These are phyloP conservation scores for Byssoonygena ceratinophila DNA, from an alignment of 2,329 filamentous ascomycete genomes.

Conservation along the genomic window DNA sequence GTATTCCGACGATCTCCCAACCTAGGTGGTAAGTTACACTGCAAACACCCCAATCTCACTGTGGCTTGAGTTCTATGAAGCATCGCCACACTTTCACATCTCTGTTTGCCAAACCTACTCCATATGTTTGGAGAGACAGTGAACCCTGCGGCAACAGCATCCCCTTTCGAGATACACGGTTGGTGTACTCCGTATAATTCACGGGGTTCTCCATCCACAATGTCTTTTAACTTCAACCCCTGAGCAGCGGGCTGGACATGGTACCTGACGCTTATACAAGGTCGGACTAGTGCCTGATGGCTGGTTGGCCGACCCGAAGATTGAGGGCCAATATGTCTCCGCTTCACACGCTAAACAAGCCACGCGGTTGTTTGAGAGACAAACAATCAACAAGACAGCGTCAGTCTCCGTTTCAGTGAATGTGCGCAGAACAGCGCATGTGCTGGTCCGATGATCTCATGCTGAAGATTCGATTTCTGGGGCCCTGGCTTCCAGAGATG, in stretches of 20 bases:
- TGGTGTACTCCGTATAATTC: neutral
- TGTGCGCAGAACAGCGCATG: neutral
- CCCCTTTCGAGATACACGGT: neutral
- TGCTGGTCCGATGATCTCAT: neutral
- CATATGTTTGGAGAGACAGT: neutral
- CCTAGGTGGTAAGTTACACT: no score
- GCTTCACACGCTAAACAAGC: neutral
- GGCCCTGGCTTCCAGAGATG: neutral
- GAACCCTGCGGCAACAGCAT: neutral
- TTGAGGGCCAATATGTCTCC: neutral
- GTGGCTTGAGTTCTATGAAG: no score
- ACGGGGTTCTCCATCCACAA: neutral
- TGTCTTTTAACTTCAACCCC: neutral
- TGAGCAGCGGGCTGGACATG: neutral
- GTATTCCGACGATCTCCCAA: no score
- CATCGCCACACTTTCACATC: neutral
- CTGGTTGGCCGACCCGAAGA: neutral
- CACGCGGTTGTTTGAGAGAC: conserved; percentile 10
- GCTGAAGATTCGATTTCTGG: neutral
- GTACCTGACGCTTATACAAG: conserved; percentile 11
- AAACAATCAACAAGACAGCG: neutral
- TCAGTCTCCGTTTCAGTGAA: neutral
- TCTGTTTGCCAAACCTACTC: no score
- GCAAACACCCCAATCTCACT: no score
- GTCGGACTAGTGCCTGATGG: neutral